phyloP scores from a whole-genome alignment of 192 early-diverging fungal species.

The Obelidium mucronatum region DNA sequence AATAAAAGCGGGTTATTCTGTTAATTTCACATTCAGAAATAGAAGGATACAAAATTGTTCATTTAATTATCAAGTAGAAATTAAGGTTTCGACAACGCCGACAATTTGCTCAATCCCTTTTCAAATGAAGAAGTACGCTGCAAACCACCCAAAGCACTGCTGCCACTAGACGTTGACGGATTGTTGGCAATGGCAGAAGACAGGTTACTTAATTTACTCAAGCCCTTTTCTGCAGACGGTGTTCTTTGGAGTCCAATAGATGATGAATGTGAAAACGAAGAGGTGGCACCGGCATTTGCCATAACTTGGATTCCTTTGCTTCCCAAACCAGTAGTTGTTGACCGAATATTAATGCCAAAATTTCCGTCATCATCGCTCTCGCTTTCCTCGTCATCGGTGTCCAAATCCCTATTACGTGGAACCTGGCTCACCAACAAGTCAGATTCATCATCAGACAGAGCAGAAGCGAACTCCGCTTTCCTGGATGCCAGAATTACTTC shows the following conservation, averaged over 20 bases:
- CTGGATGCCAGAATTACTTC: not conserved
- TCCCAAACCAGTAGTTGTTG: not conserved
- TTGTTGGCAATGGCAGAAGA: not conserved
- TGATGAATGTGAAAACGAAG: constrained; percentile 4
- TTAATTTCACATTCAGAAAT: no score
- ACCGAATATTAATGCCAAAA: not conserved
- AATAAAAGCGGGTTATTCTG: no score
- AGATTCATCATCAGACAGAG: not conserved
- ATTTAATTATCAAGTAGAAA: no score
- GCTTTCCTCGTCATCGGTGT: not conserved
- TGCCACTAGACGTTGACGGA: not conserved
- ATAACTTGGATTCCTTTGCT: not conserved
- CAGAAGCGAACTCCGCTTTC: not conserved
- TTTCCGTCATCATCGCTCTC: not conserved
- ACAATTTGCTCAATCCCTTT: constrained; percentile 25
- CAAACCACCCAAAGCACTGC: constrained; percentile 6
- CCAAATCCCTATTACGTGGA: not conserved
- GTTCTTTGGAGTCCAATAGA: constrained; percentile 27
- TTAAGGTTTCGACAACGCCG: not conserved
- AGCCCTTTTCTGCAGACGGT: constrained; percentile 19
- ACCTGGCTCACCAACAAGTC: not conserved
- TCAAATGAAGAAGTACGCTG: constrained; percentile 25
- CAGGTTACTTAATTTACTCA: constrained; percentile 21
- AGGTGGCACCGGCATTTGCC: not conserved
- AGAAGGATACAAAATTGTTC: no score